Evolutionary conservation across 164 flowering plant species (phyloP).

Genomic region (Sedum album): DNA sequence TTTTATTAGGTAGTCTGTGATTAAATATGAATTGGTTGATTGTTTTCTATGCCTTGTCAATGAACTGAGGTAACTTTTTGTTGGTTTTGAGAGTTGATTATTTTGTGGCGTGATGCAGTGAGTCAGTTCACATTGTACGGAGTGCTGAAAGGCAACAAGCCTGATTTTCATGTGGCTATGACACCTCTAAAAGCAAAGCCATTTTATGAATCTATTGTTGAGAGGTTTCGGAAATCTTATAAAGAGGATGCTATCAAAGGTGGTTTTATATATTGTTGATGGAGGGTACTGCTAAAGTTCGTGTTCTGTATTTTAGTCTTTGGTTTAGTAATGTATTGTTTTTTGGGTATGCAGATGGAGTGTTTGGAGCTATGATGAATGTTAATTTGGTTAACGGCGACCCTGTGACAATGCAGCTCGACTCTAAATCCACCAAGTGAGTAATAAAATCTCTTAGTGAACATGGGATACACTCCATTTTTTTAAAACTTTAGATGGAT

Average conservation of each 20-base stretch:
- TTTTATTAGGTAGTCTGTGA: slow-evolving; percentile 59
- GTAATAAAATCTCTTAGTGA: too few species aligned
- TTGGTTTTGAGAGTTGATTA: neutral
- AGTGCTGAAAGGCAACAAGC: slow-evolving; percentile 87
- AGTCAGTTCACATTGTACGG: slow-evolving; percentile 96
- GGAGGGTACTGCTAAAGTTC: neutral
- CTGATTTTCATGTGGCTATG: slow-evolving; percentile 98
- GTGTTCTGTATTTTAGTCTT: neutral
- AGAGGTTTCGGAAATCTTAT: slow-evolving; percentile 59
- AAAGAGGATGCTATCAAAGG: slow-evolving; percentile 60
- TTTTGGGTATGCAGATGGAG: slow-evolving; percentile 52
- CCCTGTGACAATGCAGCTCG: slow-evolving; percentile 97
- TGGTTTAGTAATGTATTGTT: neutral
- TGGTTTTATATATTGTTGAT: slow-evolving; percentile 13
- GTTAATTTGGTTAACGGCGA: slow-evolving; percentile 91
- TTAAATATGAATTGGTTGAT: neutral
- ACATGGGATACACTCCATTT: too few species aligned
- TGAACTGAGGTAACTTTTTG: neutral
- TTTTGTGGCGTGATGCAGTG: slow-evolving; percentile 28
- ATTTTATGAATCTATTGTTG: slow-evolving; percentile 75
- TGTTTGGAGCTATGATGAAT: slow-evolving; percentile 98
- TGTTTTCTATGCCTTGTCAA: neutral
- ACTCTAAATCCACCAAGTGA: slow-evolving; percentile 64
- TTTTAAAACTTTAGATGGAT: too few species aligned
- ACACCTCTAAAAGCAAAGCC: slow-evolving; percentile 76